Percentiles rank a stretch among this genome's conserved stretches.
Conservation (phyloP, 2,329 filamentous ascomycete genomes). For the Harringtonia lauricola region DNA sequence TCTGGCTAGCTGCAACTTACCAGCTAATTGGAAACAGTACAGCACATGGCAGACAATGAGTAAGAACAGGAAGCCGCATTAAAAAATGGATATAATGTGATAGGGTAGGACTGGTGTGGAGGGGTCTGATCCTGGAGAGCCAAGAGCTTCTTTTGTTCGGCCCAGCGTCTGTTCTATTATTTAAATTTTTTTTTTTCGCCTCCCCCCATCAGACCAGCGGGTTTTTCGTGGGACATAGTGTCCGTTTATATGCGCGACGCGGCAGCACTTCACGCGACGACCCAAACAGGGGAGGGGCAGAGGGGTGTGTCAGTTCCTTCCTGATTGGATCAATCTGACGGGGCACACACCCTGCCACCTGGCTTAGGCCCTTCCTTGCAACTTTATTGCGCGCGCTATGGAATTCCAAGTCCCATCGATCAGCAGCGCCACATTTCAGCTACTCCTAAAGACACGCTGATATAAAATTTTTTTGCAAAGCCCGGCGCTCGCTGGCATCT, state of each 20-base stretch:
- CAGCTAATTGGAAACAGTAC: no score
- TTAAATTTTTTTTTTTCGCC: constrained; percentile 1
- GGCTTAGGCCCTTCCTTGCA: no score
- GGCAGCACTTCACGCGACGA: constrained; percentile 13
- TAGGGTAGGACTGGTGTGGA: constrained; percentile 2
- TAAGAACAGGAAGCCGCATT: not conserved
- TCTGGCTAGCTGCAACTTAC: not conserved
- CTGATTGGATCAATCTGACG: constrained; percentile 3
- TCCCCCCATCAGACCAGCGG: constrained; percentile 8
- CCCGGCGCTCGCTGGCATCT: no score
- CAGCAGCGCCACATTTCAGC: no score
- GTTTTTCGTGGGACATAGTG: constrained; percentile 27
- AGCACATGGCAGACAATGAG: no score
- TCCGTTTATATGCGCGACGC: constrained; percentile 37
- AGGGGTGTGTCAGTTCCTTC: constrained; percentile 3
- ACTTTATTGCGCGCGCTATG: no score
- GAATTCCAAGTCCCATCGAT: no score
- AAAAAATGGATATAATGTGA: not conserved
- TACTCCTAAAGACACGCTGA: no score
- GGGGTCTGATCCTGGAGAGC: not conserved
- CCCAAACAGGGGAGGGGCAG: constrained; percentile 10
- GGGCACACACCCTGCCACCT: not conserved
- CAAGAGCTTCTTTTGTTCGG: not conserved
- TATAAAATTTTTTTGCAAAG: no score
- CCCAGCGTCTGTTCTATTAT: constrained; percentile 1